Base-by-base conservation (phyloP, 371 early-diverging fungal genomes). In the Amoeboaphelidium occidentale region DNA sequence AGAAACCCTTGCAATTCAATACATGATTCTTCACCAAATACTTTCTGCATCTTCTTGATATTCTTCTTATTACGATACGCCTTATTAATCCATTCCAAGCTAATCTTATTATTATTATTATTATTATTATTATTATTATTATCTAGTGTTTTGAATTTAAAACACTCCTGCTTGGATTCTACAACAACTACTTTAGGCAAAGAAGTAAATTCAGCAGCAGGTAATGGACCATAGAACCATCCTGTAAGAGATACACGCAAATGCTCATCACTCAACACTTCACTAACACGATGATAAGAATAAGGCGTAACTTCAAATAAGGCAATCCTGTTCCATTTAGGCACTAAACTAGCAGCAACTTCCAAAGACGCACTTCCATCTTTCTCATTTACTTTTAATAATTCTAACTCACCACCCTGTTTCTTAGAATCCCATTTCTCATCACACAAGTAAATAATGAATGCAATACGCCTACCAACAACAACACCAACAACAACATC, bases 381-480 rank as follows among this genome's bases (percentile, higher is more conserved):
- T 3, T 53, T 53, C 17, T 24, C 39, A 47, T 23, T 27, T 62
- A 54, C 64, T 21, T 51, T 57, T 50, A 72, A 78, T 23, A 78
- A 55, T 25, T 69, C 72, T 45, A 78, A 59, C 1, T 64, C 58
- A 0, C 78, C 78, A 20, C 45, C 45, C 17, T 74, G 76, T n/a
- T 74, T 73, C 1, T 52, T 61, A 23, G 57, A 62, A 21, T 51
- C 46, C 78, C 78, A 78, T 41, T 65, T 63, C 24, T 69, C 71
- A 39, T 73, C 73, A n/a, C 75, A 74, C 25, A 78, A 55, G 46
- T 78, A 78, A 6, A 78, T 54, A 41, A 78, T 76, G 54, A 73
- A 78, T 2, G 79, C 79, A 26, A 78, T 68, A 43, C 68, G 63
- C 24, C 79, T 68, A 1, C 72, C 68, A n/a, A n/a, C n/a, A n/a